Evolutionary conservation across 106 monocot genomes (phyloP), one percentile per base, ranked within the genome.

Genomic region (Apostasia ramifera): DNA sequence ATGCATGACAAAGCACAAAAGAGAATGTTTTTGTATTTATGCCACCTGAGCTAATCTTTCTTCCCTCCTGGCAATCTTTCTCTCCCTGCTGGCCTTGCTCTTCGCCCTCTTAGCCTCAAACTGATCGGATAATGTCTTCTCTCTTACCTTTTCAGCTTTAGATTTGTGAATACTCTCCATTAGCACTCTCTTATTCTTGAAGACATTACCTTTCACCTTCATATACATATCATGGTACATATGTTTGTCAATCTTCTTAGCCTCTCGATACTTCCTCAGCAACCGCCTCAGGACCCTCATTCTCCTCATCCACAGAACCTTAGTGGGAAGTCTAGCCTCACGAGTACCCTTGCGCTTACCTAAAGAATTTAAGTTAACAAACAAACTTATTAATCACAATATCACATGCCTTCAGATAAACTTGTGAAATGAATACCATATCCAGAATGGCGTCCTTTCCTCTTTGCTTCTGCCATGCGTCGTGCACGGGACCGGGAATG

Each of bases 81-180:
- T 73, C 69, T 82, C 82, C 63, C 82, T 77, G 70, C 82, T 82
- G 6, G 82, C 82, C 70, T 82, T 82, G 62, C 78, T 82, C 78
- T 82, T 82, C 5, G 78, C 78, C 40, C 78, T 57, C 71, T 78
- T 82, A 0, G 82, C 82, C 58, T 82, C 82, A 56, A 78, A 82
- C 70, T 78, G 82, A 54, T 82, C 82, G 39, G 82, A 73, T 15
- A 78, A 68, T 43, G 74, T 78, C 66, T 82, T 82, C 55, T 82
- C 82, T 71, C 82, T 78, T 56, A 74, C 78, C 71, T 78, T 82
- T 67, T 82, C 82, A 44, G 82, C 74, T 55, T 82, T 82, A 45
- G 82, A 82, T 54, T 82, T 82, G 71, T 82, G 82, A 71, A 82
- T 82, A 55, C 82, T 82, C 55, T 82, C 82, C 82, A 82, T 82